Conservation (phyloP, 305 asterid species). For the Vinca major region DNA sequence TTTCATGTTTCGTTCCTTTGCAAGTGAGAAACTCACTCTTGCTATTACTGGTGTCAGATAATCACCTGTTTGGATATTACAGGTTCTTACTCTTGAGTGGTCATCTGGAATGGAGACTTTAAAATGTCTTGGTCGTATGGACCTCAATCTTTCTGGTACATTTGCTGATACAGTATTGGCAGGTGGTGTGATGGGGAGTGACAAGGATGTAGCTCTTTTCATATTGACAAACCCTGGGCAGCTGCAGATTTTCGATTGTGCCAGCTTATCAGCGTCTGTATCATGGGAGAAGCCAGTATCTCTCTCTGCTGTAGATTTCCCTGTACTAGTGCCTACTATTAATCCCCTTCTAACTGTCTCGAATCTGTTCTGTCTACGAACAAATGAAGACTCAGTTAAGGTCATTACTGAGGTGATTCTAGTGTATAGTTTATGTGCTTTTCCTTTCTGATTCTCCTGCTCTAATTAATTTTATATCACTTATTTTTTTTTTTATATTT, state of each 20-base stretch:
- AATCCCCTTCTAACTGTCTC: constrained; percentile 67
- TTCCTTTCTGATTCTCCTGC: constrained; percentile 6
- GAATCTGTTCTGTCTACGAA: constrained; percentile 34
- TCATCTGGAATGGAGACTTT: constrained; percentile 67
- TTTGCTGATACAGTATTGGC: constrained; percentile 72
- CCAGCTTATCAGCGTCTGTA: constrained; percentile 36
- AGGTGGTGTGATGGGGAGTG: constrained; percentile 37
- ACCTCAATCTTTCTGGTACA: constrained; percentile 66
- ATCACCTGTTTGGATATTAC: constrained; percentile 19
- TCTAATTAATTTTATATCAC: constrained; percentile 8
- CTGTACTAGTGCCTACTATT: constrained; percentile 52
- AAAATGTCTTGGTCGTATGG: constrained; percentile 59
- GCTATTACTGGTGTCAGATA: constrained; percentile 9
- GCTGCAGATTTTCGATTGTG: constrained; percentile 46
- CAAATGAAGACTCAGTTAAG: constrained; percentile 32
- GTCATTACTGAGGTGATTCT: constrained; percentile 44
- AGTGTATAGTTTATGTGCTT: constrained; percentile 6
- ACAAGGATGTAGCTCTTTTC: constrained; percentile 46
- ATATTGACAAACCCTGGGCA: constrained; percentile 69
- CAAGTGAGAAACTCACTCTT: background rate
- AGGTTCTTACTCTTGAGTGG: constrained; percentile 83
- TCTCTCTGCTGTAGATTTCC: constrained; percentile 44
- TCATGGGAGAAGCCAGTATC: constrained; percentile 32
- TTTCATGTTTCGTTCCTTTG: background rate
- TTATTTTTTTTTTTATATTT: constrained; percentile 1